Conservation (phyloP, 2,329 filamentous ascomycete species). For the Ceratocystis lukuohia region DNA sequence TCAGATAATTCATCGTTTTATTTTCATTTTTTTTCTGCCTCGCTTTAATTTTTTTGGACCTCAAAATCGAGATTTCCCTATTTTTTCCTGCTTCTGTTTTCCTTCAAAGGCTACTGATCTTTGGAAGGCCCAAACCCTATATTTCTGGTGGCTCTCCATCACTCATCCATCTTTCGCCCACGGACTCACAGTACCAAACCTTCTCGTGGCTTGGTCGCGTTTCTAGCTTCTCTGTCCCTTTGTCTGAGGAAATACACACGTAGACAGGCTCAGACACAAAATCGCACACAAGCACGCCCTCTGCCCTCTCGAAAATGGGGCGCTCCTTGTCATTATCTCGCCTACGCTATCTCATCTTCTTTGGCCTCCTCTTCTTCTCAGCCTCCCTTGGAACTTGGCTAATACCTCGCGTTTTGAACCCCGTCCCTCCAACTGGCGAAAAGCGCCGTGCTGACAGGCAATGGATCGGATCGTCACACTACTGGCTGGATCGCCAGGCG, state of each 20-base stretch:
- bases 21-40: conserved; percentile 5
- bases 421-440: conserved; percentile 46
- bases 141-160: neutral
- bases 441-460: conserved; percentile 47
- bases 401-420: conserved; percentile 45
- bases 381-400: conserved; percentile 38
- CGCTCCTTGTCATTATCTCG: conserved; percentile 28
- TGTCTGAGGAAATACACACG: neutral
- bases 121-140: neutral
- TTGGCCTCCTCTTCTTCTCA: conserved; percentile 29
- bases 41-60: neutral
- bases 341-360: conserved; percentile 33
- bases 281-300: neutral
- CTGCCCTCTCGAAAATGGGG: neutral
- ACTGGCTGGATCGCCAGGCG: conserved; percentile 60
- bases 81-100: neutral
- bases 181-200: neutral
- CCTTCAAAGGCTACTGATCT: neutral
- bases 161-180: neutral
- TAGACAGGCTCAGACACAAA: too few relatives aligned
- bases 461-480: conserved; percentile 60
- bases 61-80: neutral
- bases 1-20: neutral
- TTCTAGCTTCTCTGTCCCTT: neutral
- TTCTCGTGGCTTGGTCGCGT: neutral